These are phyloP conservation scores for Phyllosticta ampelicida DNA, from an alignment of 2,329 filamentous ascomycete genomes.

Conservation along the genomic window DNA sequence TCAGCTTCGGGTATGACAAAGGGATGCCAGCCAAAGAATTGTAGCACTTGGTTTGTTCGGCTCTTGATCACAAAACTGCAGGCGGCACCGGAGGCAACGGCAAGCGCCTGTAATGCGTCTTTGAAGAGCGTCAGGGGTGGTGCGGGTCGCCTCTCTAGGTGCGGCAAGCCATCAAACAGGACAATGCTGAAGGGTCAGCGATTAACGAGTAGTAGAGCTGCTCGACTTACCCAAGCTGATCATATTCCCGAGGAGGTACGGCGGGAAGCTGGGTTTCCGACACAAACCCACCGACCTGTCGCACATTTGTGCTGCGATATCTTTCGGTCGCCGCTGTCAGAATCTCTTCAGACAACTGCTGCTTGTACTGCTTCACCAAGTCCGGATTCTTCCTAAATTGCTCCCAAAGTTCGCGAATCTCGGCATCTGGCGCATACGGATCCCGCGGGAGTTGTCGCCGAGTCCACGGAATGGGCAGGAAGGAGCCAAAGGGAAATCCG, in stretches of 20 bases:
- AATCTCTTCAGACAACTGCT: not conserved
- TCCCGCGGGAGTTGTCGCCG: not conserved
- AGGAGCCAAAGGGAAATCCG: not conserved
- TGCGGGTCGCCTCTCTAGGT: not conserved
- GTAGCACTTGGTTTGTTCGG: not conserved
- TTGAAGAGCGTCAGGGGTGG: not conserved
- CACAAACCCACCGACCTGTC: not conserved
- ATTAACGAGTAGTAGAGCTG: not conserved
- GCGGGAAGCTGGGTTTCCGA: not conserved
- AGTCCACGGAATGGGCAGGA: not conserved
- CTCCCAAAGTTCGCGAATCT: not conserved
- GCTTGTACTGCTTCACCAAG: not conserved
- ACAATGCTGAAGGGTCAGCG: not conserved
- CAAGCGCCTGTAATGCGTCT: not conserved
- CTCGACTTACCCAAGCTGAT: not conserved
- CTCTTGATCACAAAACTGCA: not conserved
- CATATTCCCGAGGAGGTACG: not conserved
- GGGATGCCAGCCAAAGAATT: not conserved
- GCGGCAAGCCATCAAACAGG: not conserved
- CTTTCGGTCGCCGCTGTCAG: not conserved
- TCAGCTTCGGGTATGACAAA: not conserved
- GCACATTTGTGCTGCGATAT: not conserved
- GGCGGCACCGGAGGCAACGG: not conserved
- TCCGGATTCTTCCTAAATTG: not conserved
- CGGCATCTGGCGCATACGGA: not conserved